Percentiles rank a stretch among this genome's conserved stretches.
Evolutionary conservation across 208 protist genomes (phyloP).

Genomic region (Wallacemonas rigidus): DNA sequence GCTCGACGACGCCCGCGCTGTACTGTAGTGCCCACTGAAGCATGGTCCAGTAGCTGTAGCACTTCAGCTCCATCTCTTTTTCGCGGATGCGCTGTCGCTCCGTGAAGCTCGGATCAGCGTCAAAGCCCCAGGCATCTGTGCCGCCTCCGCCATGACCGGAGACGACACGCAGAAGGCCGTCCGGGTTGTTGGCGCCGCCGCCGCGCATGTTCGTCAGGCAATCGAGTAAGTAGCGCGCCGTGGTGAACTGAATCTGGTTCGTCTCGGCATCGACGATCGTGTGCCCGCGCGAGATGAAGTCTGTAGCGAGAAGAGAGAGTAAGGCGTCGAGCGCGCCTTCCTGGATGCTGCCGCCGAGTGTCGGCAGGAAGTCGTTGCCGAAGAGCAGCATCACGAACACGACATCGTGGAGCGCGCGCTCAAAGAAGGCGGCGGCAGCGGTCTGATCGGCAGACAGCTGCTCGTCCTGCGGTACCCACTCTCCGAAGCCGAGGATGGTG

Average conservation of each 20-base stretch:
- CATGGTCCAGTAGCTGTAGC: conserved; percentile 92
- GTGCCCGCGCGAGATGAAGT: conserved; percentile 78
- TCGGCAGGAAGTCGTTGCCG: conserved; percentile 99
- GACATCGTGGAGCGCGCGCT: conserved; percentile 94
- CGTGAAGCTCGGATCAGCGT: conserved; percentile 39
- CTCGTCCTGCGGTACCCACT: conserved; percentile 6
- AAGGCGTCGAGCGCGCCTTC: conserved; percentile 94
- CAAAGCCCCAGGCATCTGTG: conserved; percentile 31
- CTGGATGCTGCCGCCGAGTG: conserved; percentile 93
- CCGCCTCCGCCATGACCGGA: background rate
- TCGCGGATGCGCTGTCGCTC: conserved; percentile 47
- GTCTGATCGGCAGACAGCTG: conserved; percentile 12
- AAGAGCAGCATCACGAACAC: conserved; percentile 98
- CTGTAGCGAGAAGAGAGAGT: conserved; percentile 67
- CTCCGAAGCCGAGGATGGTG: conserved; percentile 26
- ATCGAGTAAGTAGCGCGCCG: conserved; percentile 78
- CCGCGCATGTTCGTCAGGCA: conserved; percentile 68
- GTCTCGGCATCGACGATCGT: conserved; percentile 71
- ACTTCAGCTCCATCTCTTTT: conserved; percentile 53
- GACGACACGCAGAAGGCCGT: conserved; percentile 18
- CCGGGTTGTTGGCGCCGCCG: conserved; percentile 23
- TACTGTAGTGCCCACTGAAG: conserved; percentile 91
- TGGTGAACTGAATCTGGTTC: conserved; percentile 75
- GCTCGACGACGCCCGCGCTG: conserved; percentile 77
- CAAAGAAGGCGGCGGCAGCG: conserved; percentile 41